A percentile compares a stretch with the other conserved stretches of the same genome.
These are phyloP conservation scores for Diaporthe sp. DNA, from an alignment of 2,329 filamentous ascomycete species.

Conservation along the genomic window DNA sequence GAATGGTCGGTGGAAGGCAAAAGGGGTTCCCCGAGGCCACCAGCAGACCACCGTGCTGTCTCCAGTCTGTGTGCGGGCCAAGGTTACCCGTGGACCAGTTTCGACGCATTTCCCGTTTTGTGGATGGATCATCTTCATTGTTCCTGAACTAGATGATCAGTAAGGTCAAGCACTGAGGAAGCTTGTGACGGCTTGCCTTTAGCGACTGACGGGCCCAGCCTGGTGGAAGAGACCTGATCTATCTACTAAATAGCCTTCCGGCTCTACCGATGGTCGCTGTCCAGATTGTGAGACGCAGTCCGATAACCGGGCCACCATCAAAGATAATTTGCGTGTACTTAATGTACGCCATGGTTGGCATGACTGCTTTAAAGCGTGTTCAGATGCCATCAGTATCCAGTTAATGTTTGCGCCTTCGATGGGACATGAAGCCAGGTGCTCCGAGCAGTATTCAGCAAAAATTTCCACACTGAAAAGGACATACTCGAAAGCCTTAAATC, in stretches of 20 bases:
- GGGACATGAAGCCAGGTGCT: no score
- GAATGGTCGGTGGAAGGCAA: background rate
- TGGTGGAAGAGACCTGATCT: background rate
- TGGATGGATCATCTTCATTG: background rate
- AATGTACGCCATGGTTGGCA: no score
- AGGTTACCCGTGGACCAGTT: slow-evolving; percentile 2
- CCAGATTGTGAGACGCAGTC: background rate
- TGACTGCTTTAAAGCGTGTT: background rate
- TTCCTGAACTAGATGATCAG: slow-evolving; percentile 16
- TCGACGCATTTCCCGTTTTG: slow-evolving; percentile 3
- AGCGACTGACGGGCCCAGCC: background rate
- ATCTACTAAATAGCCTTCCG: background rate
- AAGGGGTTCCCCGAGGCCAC: background rate
- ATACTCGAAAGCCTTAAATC: background rate
- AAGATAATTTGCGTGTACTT: no score
- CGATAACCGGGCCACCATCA: background rate
- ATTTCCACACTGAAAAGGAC: background rate
- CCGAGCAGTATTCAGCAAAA: background rate
- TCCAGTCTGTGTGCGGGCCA: slow-evolving; percentile 4
- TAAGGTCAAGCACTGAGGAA: background rate
- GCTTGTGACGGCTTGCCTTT: slow-evolving; percentile 1
- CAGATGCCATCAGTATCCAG: background rate
- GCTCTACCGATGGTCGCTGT: slow-evolving; percentile 2
- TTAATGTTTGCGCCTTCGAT: background rate
- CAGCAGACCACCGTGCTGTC: background rate